phyloP scores from a whole-genome alignment of 2,329 filamentous ascomycete genomes.

The Exophiala sp. region DNA sequence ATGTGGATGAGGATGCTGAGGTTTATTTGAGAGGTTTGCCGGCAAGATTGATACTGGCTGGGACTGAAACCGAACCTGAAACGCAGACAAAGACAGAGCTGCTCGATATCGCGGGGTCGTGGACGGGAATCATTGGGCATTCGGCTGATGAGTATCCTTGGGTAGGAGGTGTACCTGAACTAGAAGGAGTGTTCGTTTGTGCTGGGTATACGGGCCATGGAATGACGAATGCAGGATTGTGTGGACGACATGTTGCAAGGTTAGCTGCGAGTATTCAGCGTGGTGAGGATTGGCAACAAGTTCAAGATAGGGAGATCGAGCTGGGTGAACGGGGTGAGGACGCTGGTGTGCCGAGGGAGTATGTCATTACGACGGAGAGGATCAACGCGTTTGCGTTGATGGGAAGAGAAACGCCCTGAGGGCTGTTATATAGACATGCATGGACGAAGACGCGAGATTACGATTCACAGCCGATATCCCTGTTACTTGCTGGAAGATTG shows the following conservation, averaged over 20 bases:
- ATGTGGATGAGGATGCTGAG: conserved; percentile 46
- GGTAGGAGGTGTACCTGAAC: conserved; percentile 49
- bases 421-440: too few species aligned
- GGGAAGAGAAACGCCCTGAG: too few species aligned
- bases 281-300: background rate
- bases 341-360: conserved; percentile 2
- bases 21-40: conserved; percentile 39
- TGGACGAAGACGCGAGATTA: too few species aligned
- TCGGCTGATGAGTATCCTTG: conserved; percentile 51
- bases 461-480: too few species aligned
- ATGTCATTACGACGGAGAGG: conserved; percentile 11
- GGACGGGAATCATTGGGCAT: conserved; percentile 53
- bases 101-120: conserved; percentile 29
- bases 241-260: conserved; percentile 22
- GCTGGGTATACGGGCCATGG: conserved; percentile 65
- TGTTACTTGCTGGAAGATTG: too few species aligned
- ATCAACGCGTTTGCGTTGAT: conserved; percentile 1
- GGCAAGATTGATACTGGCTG: conserved; percentile 36
- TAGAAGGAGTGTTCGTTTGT: conserved; percentile 51
- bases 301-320: background rate
- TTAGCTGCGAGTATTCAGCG: conserved; percentile 11
- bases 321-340: background rate
- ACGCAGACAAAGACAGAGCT: background rate
- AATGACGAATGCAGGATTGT: conserved; percentile 49
- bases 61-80: conserved; percentile 16